Base-by-base conservation (phyloP, 2,329 filamentous ascomycete species). In the Gyromitra esculenta region DNA sequence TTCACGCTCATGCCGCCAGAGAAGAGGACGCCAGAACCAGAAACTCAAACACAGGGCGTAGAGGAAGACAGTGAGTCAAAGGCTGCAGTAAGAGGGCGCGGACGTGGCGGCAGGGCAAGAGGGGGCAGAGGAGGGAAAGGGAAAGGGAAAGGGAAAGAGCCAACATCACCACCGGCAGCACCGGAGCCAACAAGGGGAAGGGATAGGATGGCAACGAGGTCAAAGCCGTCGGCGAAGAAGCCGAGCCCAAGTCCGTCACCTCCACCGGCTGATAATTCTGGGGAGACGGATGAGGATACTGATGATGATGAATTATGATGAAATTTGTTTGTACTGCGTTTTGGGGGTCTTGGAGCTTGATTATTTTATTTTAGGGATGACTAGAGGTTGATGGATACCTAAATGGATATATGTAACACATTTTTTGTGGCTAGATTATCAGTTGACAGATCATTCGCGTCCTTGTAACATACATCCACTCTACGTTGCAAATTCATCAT, bases 221-320 rank as follows among this genome's bases (percentile, higher is more conserved):
- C 73, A 25, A 72, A 65, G 25, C 67, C 35, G 7, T 43, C 54
- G 1, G 37, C 66, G 11, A 45, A 62, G 35, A 65, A 37, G 35
- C 60, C 21, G 48, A 68, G 48, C 37, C 60, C 21, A 39, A 68
- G 48, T 45, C 70, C 48, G 13, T 39, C 25, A 8, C 41, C 41
- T 7, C 13, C 37, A 8, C 54, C 52, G 9, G 35, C 62, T 25
- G 69, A 11, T 18, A 25, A 60, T 35, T 31, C 5, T 11, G 37
- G 11, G 1, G 54, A 45, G 1, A 39, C 54, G 3, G 57, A 18
- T 4, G 65, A 67, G 21, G 74, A 74, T 43, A 74, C 60, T 5
- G 74, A 76, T 56, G 74, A 76, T 37, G 73, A 76, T 41, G 74
- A 76, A 15, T 62, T 76, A 64, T 77, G 70, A 75, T 62, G 5